Base-by-base conservation (phyloP, 2,329 filamentous ascomycete species). In the Colletotrichum paranaense region DNA sequence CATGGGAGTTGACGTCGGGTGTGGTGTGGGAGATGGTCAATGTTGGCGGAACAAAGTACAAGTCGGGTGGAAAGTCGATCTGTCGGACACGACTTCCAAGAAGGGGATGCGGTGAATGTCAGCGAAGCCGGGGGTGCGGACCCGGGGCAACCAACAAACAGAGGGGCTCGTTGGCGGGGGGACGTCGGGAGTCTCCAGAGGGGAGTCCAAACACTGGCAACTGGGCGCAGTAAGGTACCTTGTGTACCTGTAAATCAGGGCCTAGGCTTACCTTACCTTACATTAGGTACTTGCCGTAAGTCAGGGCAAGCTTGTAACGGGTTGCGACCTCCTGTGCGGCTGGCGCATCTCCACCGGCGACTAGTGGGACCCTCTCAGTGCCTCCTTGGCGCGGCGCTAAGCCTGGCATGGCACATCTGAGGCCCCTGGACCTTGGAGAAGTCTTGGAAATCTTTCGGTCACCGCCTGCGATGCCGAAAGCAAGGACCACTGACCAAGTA, bases 91-190 rank as follows among this genome's bases (percentile, higher is more conserved):
- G 35, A 71, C 56, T 73, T 71, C 71, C 71, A 71, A 66, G 71
- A 73, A 71, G 60, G 71, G 71, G 71, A 73, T 73, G 71, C 71
- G 71, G 71, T 73, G 71, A 73, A 73, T 73, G 71, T 71, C 67
- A 73, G 67, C 62, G 71, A 64, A 56, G 62, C 67, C 67, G 67
- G 67, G 71, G 67, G 62, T 52, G 60, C 55, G 67, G 67, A 64
- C 71, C 67, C 71, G 67, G 71, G 67, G 71, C 72, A 72, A 74
- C 74, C 68, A 75, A 75, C 74, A 76, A 76, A 74, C 68, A 75
- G 68, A 73, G 70, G 76, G 75, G 76, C 74, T 57, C 22, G 76
- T 76, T 70, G 76, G 60, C 75, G 46, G 73, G 76, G 76, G 55
- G 71, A 76, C 68, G 6, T 30, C 56, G 38, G 63, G 53, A 28